Base-by-base conservation (phyloP, 495 filamentous ascomycete species). In the Lineolata rhizophorae region DNA sequence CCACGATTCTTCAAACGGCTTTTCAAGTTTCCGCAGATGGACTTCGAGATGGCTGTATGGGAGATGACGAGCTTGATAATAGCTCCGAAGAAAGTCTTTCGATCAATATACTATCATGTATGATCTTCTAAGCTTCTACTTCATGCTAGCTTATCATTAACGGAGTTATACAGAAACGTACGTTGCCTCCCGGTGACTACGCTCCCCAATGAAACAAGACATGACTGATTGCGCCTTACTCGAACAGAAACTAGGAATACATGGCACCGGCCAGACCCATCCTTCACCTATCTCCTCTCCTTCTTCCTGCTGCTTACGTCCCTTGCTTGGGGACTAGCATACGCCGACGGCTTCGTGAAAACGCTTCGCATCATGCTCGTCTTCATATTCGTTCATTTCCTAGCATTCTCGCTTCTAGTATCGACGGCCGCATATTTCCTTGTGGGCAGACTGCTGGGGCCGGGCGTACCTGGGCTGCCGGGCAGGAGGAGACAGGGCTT, bases 101-200 rank as follows among this genome's bases (percentile, higher is more conserved):
- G 72, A 39, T 72, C 69, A 18, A 75, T 79, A 44, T 78, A 78
- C 46, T 76, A 80, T 45, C 72, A 78, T 54, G 72, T 76, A 59
- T 38, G 60, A n/a, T n/a, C n/a, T n/a, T 46, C 27, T 31, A n/a
- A 29, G 5, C 18, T 28, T 21, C 17, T 13, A 5, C 9, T 31
- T 27, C 27, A 12, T 29, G n/a, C 14, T 22, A 8, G 21, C 14
- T 35, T 13, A 22, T 36, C 36, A 35, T 36, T 41, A 39, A 39
- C 35, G 36, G 48, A 39, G 44, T 20, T 13, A 26, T 5, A 24
- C 29, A 73, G 70, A 72, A 74, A 70, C 70, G 67, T 73, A 58
- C 38, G 53, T 46, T 37, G 16, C 21, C 16, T 22, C 30, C 9
- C 15, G 8, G 9, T 32, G 10, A 10, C 9, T 18, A 14, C 8